Evolutionary conservation across 1,284 basidiomycete species (phyloP), one percentile per base, ranked within the genome.

Genomic region (Fomitopsis schrenkii): DNA sequence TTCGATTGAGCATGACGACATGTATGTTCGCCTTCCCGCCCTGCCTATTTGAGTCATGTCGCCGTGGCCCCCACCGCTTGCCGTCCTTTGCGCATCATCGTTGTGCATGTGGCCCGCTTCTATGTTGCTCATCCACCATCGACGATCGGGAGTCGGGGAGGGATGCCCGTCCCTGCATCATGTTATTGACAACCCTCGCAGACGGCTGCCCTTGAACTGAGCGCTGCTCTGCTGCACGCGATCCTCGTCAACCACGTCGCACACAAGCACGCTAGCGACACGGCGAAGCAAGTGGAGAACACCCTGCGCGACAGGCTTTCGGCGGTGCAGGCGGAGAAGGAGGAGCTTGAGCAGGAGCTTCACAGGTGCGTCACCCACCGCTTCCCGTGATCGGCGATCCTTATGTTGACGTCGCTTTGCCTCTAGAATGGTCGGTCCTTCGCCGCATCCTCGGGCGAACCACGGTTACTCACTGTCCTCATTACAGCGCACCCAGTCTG

Each of bases 211-310:
- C 82, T 91, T 57, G 79, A 83, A 65, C 79, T 72, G 30, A 74
- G 73, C 57, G 68, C 71, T 35, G 85, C 86, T 58, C 81, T 91
- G 52, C 77, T 93, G 69, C 86, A 86, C 65, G 90, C 90, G 59
- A 93, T 93, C 71, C 81, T 93, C 60, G 83, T 88, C 76, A 93
- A 93, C 70, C 88, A 91, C 72, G 75, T 85, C 56, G 87, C 88
- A 64, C 89, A 91, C 74, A 85, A 86, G 40, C 90, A 92, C 72
- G 83, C 85, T 60, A 84, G 80, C 70, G 88, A 85, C 75, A 74
- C 77, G 64, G 82, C 87, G 54, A 89, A 86, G 74, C 76, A 73
- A 58, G 74, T 80, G 55, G 88, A 92, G 76, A 74, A 77, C 52
- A 79, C 76, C 62, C 78, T 90, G 68, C 86, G 83, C 74, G 76